Base-by-base conservation (phyloP, 179 eudicot species). In the Sideroxylon spinosum region DNA sequence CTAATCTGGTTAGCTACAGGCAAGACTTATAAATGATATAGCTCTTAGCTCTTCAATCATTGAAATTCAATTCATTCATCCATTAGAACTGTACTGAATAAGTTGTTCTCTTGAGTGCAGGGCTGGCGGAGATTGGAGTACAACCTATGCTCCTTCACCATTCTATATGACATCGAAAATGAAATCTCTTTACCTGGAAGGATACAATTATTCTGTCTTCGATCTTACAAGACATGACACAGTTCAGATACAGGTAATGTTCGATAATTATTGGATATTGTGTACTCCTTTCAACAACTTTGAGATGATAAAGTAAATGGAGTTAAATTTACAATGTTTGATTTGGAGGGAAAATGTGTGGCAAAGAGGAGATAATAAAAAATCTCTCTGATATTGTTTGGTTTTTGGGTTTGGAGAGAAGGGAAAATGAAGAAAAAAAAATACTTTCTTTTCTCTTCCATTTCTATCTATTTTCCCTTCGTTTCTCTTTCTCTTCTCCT, bases 101-200 rank as follows among this genome's bases (percentile, higher is more conserved):
- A 37, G 57, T 60, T 20, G 8, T 57, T 50, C 10, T 71, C 48
- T 76, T 37, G 0, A 46, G 56, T 85, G 84, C 91, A 95, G 98
- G 92, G 91, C 98, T 7, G 97, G 85, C 7, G 98, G 98, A 78
- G 97, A 95, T 82, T 94, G 94, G 91, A 95, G 98, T 79, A 91
- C 98, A 57, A 95, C 98, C 26, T 95, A 93, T 80, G 98, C 98
- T 64, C 98, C 98, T 26, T 95, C 98, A 73, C 98, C 98, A n/a
- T 95, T 93, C 76, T 93, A 95, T 70, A 88, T 95, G 88, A 91
- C 98, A 79, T 93, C 98, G 11, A 90, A 93, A 80, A 91, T 95
- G 93, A 93, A 85, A 82, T 95, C 98, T 64, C 87, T 95, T 73
- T 95, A 93, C 85, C 86, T 95, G 29, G 93, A 95, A 89, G 98